phyloP scores from a whole-genome alignment of 176 grass and related monocot genomes.

The Musa acuminata region DNA sequence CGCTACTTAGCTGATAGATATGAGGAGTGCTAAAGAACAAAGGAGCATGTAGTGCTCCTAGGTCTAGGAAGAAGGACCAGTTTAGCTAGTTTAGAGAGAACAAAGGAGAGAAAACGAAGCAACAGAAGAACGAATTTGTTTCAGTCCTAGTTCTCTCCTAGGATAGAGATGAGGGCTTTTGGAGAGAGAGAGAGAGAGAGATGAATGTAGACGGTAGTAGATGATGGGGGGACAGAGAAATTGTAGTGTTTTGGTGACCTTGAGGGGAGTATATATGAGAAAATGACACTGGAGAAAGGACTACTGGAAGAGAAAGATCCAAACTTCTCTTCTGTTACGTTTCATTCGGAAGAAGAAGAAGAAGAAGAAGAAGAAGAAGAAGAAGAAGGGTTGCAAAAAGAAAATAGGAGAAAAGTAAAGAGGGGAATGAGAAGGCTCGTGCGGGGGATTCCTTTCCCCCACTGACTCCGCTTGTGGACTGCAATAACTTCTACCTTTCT shows the following conservation, averaged over 20 bases:
- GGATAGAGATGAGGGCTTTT: no score
- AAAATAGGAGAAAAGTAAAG: slow-evolving; percentile 17
- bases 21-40: slow-evolving; percentile 2
- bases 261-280: slow-evolving; percentile 47
- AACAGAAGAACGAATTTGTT: no score
- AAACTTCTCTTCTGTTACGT: slow-evolving; percentile 12
- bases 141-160: no score
- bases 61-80: background rate
- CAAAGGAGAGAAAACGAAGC: background rate
- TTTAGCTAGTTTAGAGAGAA: no score
- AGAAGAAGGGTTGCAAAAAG: background rate
- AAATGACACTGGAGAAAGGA: slow-evolving; percentile 59
- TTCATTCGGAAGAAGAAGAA: background rate
- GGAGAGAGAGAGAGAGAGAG: no score
- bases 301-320: slow-evolving; percentile 35
- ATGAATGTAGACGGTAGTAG: no score
- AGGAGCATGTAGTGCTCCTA: background rate
- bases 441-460: slow-evolving; percentile 68
- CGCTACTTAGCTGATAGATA: background rate
- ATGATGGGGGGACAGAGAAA: slow-evolving; percentile 2
- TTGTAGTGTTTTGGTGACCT: background rate
- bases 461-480: slow-evolving; percentile 44
- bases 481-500: slow-evolving; percentile 7
- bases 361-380: background rate
- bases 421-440: slow-evolving; percentile 33